A percentile compares a stretch with the other conserved stretches of the same genome.
These are phyloP conservation scores for Globisporangium echinulatum DNA, from an alignment of 352 stramenopile genomes.

Conservation along the genomic window DNA sequence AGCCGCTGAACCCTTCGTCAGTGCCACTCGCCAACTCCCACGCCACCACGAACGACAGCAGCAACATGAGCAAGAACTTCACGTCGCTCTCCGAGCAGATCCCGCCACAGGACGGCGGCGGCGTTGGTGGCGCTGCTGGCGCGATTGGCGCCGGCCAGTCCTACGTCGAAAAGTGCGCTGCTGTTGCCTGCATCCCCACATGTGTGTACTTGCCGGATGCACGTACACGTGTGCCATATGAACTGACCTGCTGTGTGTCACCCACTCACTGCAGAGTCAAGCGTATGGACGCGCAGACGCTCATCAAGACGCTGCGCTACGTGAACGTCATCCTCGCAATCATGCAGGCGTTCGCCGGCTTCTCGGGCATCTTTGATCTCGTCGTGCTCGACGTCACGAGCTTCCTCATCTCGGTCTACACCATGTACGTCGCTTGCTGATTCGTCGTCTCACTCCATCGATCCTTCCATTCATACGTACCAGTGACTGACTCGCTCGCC, in stretches of 20 bases:
- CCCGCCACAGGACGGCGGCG: slow-evolving; percentile 7
- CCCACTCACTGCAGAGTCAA: slow-evolving; percentile 31
- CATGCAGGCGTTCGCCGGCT: slow-evolving; percentile 75
- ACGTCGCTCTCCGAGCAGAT: slow-evolving; percentile 14
- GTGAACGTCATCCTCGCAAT: slow-evolving; percentile 76
- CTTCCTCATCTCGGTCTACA: slow-evolving; percentile 84
- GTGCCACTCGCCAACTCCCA: slow-evolving; percentile 5
- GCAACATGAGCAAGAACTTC: slow-evolving; percentile 17
- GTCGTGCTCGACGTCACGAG: slow-evolving; percentile 81
- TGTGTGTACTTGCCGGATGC: slow-evolving; percentile 1
- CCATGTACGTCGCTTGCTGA: slow-evolving; percentile 44
- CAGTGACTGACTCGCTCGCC: not conserved
- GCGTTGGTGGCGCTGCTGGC: not conserved
- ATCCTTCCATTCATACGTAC: not conserved
- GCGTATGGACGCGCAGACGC: slow-evolving; percentile 53
- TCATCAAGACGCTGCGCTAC: slow-evolving; percentile 81
- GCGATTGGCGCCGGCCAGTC: not conserved
- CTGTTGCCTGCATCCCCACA: not conserved
- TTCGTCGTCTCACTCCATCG: not conserved
- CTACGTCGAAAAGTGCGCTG: slow-evolving; percentile 11
- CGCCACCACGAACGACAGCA: not conserved
- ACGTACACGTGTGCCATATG: too few species aligned
- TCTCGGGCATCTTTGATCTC: slow-evolving; percentile 82
- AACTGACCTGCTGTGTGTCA: not conserved
- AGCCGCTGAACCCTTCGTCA: slow-evolving; percentile 17